Base-by-base conservation (phyloP, 2,329 filamentous ascomycete genomes). In the Colletotrichum navitas region DNA sequence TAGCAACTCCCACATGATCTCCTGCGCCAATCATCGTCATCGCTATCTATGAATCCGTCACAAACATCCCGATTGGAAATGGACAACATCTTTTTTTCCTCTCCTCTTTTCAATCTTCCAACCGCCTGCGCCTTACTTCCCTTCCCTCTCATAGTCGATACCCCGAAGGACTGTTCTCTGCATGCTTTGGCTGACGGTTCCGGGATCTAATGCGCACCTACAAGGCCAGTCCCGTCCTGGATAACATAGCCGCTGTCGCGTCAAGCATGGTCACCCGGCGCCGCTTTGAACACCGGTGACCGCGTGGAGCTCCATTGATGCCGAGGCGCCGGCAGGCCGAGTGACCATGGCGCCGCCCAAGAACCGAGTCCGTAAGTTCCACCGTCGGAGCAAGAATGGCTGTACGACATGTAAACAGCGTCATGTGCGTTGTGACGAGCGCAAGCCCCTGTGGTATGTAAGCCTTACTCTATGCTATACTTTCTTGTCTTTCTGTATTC, bases 341-440 rank as follows among this genome's bases (percentile, higher is more conserved):
- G 47, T 63, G 60, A 65, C 65, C 24, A 81, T 81, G 80, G 79
- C 77, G 60, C 80, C 77, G 52, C 79, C 78, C 47, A 80, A 79
- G 77, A 78, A 80, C 72, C 78, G 81, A 71, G 79, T 81, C 75
- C 78, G 81, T 66, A 80, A 77, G 69, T 81, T 82, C 66, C 80
- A 82, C 73, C 79, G 79, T 59, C 77, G 80, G 66, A 82, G 80
- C 75, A 81, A 81, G 71, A 78, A 78, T 64, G 81, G 80, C 61
- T 83, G 81, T 61, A 74, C 77, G 65, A 76, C 74, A 32, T 82
- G 80, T 77, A 84, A 83, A 76, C 76, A 76, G 65, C 81, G 83
- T 73, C 83, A 85, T 74, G 83, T 85, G 62, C 81, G 83, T 63
- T 85, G 83, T 76, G 83, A 85, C 70, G 84, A 85, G 74, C 79